Percentiles rank a stretch among this genome's conserved stretches.
Conservation (phyloP, 495 filamentous ascomycete species). For the Elasticomyces elasticus region DNA sequence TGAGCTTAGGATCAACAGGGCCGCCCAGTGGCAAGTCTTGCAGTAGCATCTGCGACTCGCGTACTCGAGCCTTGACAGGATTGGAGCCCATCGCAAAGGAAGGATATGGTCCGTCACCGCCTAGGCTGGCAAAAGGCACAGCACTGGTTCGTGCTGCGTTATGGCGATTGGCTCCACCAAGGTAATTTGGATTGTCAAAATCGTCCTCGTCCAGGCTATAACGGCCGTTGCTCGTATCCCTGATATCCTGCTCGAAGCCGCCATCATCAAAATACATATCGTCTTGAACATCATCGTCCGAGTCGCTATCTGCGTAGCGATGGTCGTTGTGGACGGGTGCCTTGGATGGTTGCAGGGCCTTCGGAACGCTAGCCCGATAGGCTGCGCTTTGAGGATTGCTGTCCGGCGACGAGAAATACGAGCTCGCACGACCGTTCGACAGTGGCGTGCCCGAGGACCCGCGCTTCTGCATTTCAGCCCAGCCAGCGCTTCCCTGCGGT, state of each 20-base stretch:
- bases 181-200: slow-evolving; percentile 65
- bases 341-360: not conserved
- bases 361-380: not conserved
- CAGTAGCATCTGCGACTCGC: slow-evolving; percentile 14
- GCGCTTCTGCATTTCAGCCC: slow-evolving; percentile 1
- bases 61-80: slow-evolving; percentile 1
- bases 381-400: not conserved
- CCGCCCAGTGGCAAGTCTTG: slow-evolving; percentile 14
- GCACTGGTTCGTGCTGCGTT: not conserved
- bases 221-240: not conserved
- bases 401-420: not conserved
- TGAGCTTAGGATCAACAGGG: slow-evolving; percentile 17
- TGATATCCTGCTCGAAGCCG: slow-evolving; percentile 18
- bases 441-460: not conserved
- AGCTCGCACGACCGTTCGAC: not conserved
- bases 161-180: slow-evolving; percentile 20
- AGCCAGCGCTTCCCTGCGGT: slow-evolving; percentile 1
- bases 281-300: slow-evolving; percentile 37
- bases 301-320: slow-evolving; percentile 1
- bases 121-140: not conserved
- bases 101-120: slow-evolving; percentile 19
- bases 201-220: slow-evolving; percentile 57
- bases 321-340: not conserved
- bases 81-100: slow-evolving; percentile 19
- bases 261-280: slow-evolving; percentile 56